Base-by-base conservation (phyloP, 805 yeast genomes). In the Yarrowia osloensis region DNA sequence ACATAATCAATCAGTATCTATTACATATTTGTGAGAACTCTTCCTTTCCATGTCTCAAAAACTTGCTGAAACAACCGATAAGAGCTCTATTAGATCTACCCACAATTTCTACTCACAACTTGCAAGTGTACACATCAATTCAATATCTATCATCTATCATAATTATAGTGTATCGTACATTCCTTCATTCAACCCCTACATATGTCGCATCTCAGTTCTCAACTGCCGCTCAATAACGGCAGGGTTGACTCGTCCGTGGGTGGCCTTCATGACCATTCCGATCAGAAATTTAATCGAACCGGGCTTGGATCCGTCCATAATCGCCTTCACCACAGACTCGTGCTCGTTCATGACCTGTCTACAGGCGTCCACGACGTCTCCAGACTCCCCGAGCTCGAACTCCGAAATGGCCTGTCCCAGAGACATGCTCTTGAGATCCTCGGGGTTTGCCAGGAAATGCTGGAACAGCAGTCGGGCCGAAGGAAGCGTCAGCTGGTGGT, bases 181-280 rank as follows among this genome's bases (percentile, higher is more conserved):
- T n/a, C n/a, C n/a, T n/a, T n/a, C n/a, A n/a, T n/a, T n/a, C n/a
- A n/a, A n/a, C n/a, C n/a, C n/a, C 22, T 21, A 46, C 50, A 26
- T 7, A 11, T 46, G 50, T 26, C 50, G 29, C 50, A 57, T 57
- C 24, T 57, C 49, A 8, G 63, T 57, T 19, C 17, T 40, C 31
- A 67, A 28, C 15, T 46, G 37, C 6, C 47, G 24, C 46, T 70
- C 72, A n/a, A 70, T 68, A 2, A 54, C 49, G 13, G 54, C 57
- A 6, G 75, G 72, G 28, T 72, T 73, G 8, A 73, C 90, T 82
- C 69, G 82, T 3, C 98, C 98, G 70, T 87, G 89, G 1, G 91
- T 84, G 67, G 82, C 79, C 72, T 86, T 85, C 97, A 95, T 91
- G 21, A 91, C 96, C 73, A 85, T 85, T 0, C 98, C 98, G 3